phyloP scores from a whole-genome alignment of 2,329 filamentous ascomycete genomes.

The Hypoxylon sp. region DNA sequence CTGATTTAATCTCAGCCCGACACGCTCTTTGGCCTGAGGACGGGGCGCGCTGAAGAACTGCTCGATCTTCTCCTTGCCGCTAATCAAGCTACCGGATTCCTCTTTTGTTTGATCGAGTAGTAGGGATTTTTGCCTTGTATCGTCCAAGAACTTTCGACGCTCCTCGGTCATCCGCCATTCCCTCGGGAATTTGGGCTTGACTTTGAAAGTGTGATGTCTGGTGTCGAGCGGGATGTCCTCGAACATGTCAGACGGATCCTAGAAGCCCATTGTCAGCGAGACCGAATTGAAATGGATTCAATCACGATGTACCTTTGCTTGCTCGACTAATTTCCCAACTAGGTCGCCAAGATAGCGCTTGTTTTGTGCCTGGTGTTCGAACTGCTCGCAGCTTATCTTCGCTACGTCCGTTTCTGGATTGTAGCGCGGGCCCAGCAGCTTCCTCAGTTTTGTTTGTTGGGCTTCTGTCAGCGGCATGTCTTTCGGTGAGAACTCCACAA shows the following conservation, averaged over 20 bases:
- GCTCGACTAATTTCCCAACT: constrained; percentile 76
- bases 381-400: constrained; percentile 92
- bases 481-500: constrained; percentile 84
- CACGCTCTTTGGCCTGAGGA: constrained; percentile 3
- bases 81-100: constrained; percentile 67
- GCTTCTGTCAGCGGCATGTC: constrained; percentile 77
- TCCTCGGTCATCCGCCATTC: constrained; percentile 84
- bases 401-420: constrained; percentile 85
- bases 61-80: constrained; percentile 65
- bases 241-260: constrained; percentile 83
- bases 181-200: constrained; percentile 77
- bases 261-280: constrained; percentile 24
- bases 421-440: constrained; percentile 86
- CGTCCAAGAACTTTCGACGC: constrained; percentile 73
- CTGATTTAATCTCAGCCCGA: constrained; percentile 2
- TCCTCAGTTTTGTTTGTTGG: constrained; percentile 85
- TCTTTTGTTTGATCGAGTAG: constrained; percentile 66
- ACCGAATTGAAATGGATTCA: background rate
- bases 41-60: constrained; percentile 47
- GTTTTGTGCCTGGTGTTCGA: constrained; percentile 91
- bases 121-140: constrained; percentile 64
- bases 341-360: constrained; percentile 92
- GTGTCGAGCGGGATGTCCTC: constrained; percentile 90
- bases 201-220: constrained; percentile 81
- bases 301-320: constrained; percentile 70